Evolutionary conservation across 2,329 filamentous ascomycete genomes (phyloP), one percentile per base, ranked within the genome.

Genomic region (Aquanectria penicillioides): DNA sequence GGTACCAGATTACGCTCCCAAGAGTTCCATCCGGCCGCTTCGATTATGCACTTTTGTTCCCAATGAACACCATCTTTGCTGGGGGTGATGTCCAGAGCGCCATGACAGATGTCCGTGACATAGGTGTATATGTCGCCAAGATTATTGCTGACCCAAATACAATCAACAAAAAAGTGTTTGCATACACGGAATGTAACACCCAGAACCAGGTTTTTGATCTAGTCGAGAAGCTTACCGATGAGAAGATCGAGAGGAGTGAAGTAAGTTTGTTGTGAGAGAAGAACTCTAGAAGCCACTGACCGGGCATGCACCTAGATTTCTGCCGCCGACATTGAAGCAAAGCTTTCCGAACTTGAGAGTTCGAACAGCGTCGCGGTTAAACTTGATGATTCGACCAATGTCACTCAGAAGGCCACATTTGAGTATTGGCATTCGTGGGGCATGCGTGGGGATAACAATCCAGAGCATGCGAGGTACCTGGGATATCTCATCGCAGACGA

Each of bases 81-180:
- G 77, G 81, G 53, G 83, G 83, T 3, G 76, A 80, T n/a, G 70
- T 69, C 1, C 75, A 72, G 3, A 78, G 70, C 17, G 75, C 78
- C 1, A 52, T 85, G 18, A 84, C 78, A 0, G 80, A 86, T 64
- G 53, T 80, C 33, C 65, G 77, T 6, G 84, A 87, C 63, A 76
- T 86, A 41, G 85, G 84, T 7, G 70, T 67, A 31, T 85, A 79
- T 57, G 77, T 82, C 3, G 83, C 81, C 1, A 69, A 71, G 23
- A 82, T 87, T 57, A 78, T 87, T 31, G 64, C 68, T 2, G 84
- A 87, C 60, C 72, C 77, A 8, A 71, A 81, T 6, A 87, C 85
- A 0, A 53, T 86, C 34, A 86, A 87, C 70, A 77, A 78, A 62
- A 76, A 71, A 59, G 80, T 87, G 1, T 77, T 83, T 41, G 76